phyloP scores from a whole-genome alignment of 2,329 filamentous ascomycete genomes.

The Emergomyces orientalis region DNA sequence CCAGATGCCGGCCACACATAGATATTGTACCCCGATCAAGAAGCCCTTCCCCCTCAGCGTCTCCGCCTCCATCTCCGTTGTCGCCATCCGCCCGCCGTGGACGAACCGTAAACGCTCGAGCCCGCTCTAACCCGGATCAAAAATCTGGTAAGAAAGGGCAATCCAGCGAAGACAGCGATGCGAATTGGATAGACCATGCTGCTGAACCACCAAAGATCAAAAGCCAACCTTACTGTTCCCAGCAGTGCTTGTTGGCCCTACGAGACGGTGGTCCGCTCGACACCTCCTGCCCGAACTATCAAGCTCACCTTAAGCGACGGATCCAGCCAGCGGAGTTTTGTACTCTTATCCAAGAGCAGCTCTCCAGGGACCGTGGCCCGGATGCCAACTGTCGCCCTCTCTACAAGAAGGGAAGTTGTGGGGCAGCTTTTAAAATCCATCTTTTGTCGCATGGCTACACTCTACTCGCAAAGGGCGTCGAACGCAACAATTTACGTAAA shows the following conservation, averaged over 20 bases:
- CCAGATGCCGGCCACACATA: slow-evolving; percentile 1
- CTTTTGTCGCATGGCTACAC: slow-evolving; percentile 11
- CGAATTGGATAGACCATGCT: neutral
- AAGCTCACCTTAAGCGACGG: slow-evolving; percentile 1
- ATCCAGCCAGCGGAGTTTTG: slow-evolving; percentile 2
- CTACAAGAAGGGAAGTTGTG: slow-evolving; percentile 7
- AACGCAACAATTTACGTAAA: neutral
- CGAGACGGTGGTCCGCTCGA: slow-evolving; percentile 4
- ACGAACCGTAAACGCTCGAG: neutral
- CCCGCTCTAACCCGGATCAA: neutral
- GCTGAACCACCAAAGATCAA: neutral
- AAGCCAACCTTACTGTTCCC: slow-evolving; percentile 9
- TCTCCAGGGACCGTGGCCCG: slow-evolving; percentile 5
- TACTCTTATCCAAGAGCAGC: slow-evolving; percentile 3
- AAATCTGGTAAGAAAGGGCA: neutral
- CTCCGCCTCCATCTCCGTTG: slow-evolving; percentile 8
- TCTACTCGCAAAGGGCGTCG: slow-evolving; percentile 4
- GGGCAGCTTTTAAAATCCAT: slow-evolving; percentile 8
- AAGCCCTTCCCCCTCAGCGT: slow-evolving; percentile 1
- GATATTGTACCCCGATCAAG: neutral
- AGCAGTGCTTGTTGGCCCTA: slow-evolving; percentile 8
- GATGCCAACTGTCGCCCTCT: slow-evolving; percentile 10
- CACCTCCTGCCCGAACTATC: slow-evolving; percentile 9
- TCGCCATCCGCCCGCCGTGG: neutral
- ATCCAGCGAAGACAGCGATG: neutral